Percentiles rank a stretch among this genome's conserved stretches.
These are phyloP conservation scores for Penicillium flavigenum DNA, from an alignment of 495 filamentous ascomycete genomes.

Conservation along the genomic window DNA sequence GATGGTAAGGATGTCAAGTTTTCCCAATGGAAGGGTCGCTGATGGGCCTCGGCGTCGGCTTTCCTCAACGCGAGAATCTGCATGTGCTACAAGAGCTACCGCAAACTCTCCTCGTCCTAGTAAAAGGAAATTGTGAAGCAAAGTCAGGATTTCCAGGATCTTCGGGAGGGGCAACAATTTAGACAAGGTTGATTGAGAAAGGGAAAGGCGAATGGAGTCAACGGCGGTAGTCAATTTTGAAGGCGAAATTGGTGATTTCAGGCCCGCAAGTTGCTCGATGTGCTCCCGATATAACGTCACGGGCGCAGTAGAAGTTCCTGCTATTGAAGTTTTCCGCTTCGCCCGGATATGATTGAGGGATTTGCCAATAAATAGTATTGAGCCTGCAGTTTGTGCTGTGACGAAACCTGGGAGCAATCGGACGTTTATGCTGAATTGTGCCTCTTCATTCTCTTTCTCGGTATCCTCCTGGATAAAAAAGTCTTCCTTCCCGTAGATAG, in stretches of 20 bases:
- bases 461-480: slow-evolving; percentile 70
- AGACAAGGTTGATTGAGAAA: slow-evolving; percentile 78
- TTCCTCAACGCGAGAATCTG: slow-evolving; percentile 68
- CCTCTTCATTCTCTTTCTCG: slow-evolving; percentile 33
- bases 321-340: slow-evolving; percentile 40
- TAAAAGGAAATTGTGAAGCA: slow-evolving; percentile 84
- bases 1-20: slow-evolving; percentile 59
- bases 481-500: slow-evolving; percentile 67
- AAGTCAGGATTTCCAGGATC: slow-evolving; percentile 70
- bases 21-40: slow-evolving; percentile 27
- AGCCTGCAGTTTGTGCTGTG: slow-evolving; percentile 67
- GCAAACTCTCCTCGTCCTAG: slow-evolving; percentile 89
- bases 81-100: slow-evolving; percentile 77
- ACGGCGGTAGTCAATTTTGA: slow-evolving; percentile 68
- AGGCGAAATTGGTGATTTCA: slow-evolving; percentile 71
- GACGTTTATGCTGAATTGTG: slow-evolving; percentile 55
- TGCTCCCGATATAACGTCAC: slow-evolving; percentile 69
- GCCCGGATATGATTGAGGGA: slow-evolving; percentile 77
- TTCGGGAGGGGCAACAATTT: slow-evolving; percentile 72
- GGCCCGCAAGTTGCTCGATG: slow-evolving; percentile 64
- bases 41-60: slow-evolving; percentile 37
- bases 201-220: slow-evolving; percentile 69
- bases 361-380: slow-evolving; percentile 87
- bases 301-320: slow-evolving; percentile 43
- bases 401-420: slow-evolving; percentile 76